Evolutionary conservation across 2,329 filamentous ascomycete genomes (phyloP).

Genomic region (Pseudonectria foliicola): DNA sequence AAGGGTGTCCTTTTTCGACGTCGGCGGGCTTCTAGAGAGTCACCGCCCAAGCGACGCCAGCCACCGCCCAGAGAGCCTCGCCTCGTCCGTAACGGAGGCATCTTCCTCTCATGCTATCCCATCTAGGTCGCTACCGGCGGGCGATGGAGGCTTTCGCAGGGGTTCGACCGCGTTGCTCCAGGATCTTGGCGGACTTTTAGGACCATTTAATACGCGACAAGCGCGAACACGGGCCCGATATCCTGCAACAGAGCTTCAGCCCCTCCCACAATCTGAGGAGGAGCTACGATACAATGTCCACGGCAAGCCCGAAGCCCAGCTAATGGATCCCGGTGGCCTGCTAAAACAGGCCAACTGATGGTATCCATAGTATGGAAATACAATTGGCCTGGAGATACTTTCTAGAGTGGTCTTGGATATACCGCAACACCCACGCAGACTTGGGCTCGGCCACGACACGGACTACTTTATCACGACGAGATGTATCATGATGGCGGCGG

Average conservation of each 20-base stretch:
- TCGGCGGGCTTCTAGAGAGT: constrained; percentile 65
- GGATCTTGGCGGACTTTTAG: constrained; percentile 49
- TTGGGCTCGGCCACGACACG: too few relatives aligned
- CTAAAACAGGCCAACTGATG: constrained; percentile 20
- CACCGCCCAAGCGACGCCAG: constrained; percentile 25
- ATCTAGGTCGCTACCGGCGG: constrained; percentile 38
- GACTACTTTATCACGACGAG: constrained; percentile 6
- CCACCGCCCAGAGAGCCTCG: constrained; percentile 33
- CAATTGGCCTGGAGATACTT: too few relatives aligned
- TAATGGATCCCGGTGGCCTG: constrained; percentile 35
- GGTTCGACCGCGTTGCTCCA: constrained; percentile 53
- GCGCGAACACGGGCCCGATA: constrained; percentile 23
- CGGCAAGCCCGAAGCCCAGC: constrained; percentile 25
- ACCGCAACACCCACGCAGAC: too few relatives aligned
- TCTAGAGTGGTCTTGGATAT: too few relatives aligned
- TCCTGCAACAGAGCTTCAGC: constrained; percentile 37
- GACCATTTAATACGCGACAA: constrained; percentile 31
- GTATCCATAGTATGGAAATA: too few relatives aligned
- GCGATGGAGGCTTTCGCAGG: constrained; percentile 38
- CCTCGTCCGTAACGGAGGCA: constrained; percentile 34
- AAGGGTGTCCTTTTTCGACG: constrained; percentile 74
- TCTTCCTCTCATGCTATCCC: constrained; percentile 30
- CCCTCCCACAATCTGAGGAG: constrained; percentile 36
- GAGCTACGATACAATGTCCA: constrained; percentile 26
- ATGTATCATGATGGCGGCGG: constrained; percentile 13